Evolutionary conservation across 352 stramenopile species (phyloP).

Genomic region (Globisporangium ultimum): DNA sequence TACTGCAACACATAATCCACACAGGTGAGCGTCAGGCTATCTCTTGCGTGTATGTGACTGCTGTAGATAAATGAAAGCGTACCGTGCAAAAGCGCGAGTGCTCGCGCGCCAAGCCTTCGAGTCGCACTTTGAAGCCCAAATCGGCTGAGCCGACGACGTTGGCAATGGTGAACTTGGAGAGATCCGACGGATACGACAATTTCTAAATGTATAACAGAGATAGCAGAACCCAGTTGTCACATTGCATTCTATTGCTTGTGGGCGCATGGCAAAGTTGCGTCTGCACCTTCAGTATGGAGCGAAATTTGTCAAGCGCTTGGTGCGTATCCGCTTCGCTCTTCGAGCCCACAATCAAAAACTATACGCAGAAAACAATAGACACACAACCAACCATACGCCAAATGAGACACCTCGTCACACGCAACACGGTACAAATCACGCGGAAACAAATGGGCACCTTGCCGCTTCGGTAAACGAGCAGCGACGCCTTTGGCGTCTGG

Average conservation of each 20-base stretch:
- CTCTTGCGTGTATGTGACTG: background rate
- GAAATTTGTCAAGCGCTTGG: conserved; percentile 50
- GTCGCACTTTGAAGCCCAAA: conserved; percentile 78
- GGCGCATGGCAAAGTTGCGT: no score
- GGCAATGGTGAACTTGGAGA: conserved; percentile 42
- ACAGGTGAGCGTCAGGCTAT: no score
- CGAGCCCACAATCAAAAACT: conserved; percentile 68
- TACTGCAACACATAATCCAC: conserved; percentile 47
- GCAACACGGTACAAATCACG: no score
- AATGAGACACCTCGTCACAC: background rate
- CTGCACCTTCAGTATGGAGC: conserved; percentile 50
- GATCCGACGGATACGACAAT: conserved; percentile 44
- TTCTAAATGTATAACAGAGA: conserved; percentile 30
- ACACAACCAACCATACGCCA: background rate
- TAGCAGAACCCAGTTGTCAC: background rate
- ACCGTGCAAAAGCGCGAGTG: conserved; percentile 72
- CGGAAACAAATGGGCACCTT: conserved; percentile 30
- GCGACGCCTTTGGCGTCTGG: conserved; percentile 43
- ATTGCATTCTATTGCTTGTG: no score
- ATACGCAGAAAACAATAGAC: background rate
- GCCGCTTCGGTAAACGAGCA: conserved; percentile 61
- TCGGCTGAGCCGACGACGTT: conserved; percentile 93
- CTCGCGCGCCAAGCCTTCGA: conserved; percentile 63
- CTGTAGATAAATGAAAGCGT: conserved; percentile 24
- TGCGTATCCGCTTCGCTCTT: conserved; percentile 35